Evolutionary conservation across 2,329 filamentous ascomycete genomes (phyloP), one percentile per base, ranked within the genome.

Genomic region (Aspergillus ibericus): DNA sequence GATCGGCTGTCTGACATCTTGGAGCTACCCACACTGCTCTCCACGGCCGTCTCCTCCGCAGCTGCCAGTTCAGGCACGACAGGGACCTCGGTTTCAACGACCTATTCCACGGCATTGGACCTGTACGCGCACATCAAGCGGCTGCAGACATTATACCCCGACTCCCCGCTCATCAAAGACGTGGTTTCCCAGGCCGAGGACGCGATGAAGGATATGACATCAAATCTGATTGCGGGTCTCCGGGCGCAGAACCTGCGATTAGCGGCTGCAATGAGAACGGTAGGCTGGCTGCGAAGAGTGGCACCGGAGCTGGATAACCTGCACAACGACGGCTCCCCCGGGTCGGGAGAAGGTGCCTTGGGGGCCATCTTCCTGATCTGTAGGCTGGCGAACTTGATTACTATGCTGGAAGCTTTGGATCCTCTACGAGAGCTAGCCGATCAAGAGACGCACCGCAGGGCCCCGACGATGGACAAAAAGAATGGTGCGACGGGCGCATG

Each of bases 91-190:
- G 72, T 78, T 6, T 83, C 80, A 9, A 85, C 87, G 60, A 96
- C 92, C 66, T 96, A 97, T 78, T 88, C 92, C 2, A 91, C 92
- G 0, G 93, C 93, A 0, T 81, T 99, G 34, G 95, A 99, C 74
- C 82, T 99, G 2, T 90, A 96, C 71, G 89, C 91, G n/a, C 95
- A 98, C 72, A 95, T 97, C 71, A 91, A 91, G 66, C 86, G 95
- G 7, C 81, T 99, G 5, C 87, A 92, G 60, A 86, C 87, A 0
- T 80, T 98, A 27, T 96, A 97, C 72, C 90, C 93, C 0, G 81
- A 88, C 53, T 96, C 92, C 0, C 80, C 84, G 0, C 80, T 98
- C 44, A 84, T 98, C 25, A 81, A 82, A 16, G 88, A 89, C 22
- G 88, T 98, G 18, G 82, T 87, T 9, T 72, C 78, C 2, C 91